These are phyloP conservation scores for Maudiozyma bulderi DNA, from an alignment of 805 yeast species.

Conservation along the genomic window DNA sequence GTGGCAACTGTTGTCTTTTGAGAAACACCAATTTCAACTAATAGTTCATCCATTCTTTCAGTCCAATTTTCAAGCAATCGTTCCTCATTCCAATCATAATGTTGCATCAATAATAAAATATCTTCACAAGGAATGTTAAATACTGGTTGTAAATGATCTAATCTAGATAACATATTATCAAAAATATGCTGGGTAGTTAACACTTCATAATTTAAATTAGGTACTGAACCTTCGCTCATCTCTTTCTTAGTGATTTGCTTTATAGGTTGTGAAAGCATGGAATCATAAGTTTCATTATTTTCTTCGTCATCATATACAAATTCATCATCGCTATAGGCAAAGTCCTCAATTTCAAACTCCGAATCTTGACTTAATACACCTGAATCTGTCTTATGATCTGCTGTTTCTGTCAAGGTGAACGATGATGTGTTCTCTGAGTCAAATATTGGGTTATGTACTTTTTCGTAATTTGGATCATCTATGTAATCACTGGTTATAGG, in stretches of 20 bases:
- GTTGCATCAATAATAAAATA: slow-evolving; percentile 36
- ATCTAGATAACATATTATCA: slow-evolving; percentile 21
- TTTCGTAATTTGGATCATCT: background rate
- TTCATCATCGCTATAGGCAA: slow-evolving; percentile 13
- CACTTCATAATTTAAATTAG: slow-evolving; percentile 23
- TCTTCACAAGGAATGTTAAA: slow-evolving; percentile 23
- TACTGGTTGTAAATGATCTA: slow-evolving; percentile 23
- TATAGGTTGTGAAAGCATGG: slow-evolving; percentile 7
- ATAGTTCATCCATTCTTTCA: slow-evolving; percentile 32
- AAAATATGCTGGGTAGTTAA: slow-evolving; percentile 28
- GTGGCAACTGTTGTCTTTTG: background rate
- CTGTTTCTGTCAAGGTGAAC: background rate
- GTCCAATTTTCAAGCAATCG: slow-evolving; percentile 46
- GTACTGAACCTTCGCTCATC: slow-evolving; percentile 15
- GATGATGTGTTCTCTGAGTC: slow-evolving; percentile 2
- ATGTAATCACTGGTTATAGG: background rate
- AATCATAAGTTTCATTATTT: slow-evolving; percentile 12
- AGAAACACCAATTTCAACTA: slow-evolving; percentile 28
- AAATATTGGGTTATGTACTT: background rate
- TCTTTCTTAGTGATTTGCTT: slow-evolving; percentile 7
- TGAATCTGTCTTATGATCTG: background rate
- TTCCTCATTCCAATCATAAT: slow-evolving; percentile 52
- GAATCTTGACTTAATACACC: slow-evolving; percentile 10
- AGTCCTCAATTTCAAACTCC: slow-evolving; percentile 19
- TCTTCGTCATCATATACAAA: background rate